phyloP scores from a whole-genome alignment of 805 yeast genomes.

The Blastobotrys attinorum region DNA sequence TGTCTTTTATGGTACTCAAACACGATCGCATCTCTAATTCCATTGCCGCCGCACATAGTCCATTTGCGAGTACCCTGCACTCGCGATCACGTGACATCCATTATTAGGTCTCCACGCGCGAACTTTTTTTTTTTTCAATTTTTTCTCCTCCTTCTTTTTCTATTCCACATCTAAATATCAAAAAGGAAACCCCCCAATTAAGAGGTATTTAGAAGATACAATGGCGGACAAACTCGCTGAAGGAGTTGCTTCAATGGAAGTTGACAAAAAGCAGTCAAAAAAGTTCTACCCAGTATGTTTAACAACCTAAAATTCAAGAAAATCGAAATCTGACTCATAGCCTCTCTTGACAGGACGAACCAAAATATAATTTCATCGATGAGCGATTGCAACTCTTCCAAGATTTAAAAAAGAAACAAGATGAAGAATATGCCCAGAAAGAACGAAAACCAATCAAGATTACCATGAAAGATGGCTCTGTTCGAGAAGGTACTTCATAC shows the following conservation, averaged over 20 bases:
- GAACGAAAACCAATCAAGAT: constrained; percentile 60
- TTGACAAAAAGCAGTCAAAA: constrained; percentile 5
- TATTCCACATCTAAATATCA: too few relatives aligned
- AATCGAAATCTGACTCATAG: too few relatives aligned
- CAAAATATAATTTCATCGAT: constrained; percentile 78
- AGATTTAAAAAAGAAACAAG: constrained; percentile 67
- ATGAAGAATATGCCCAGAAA: constrained; percentile 58
- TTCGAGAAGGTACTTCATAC: constrained; percentile 63
- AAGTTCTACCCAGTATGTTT: constrained; percentile 13
- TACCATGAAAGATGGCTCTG: constrained; percentile 78
- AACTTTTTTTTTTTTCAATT: too few relatives aligned
- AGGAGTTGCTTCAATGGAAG: constrained; percentile 7
- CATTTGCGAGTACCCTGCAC: too few relatives aligned
- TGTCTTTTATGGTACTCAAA: too few relatives aligned
- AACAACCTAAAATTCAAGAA: too few relatives aligned
- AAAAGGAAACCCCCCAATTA: not conserved
- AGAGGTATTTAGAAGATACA: not conserved
- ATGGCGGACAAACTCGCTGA: constrained; percentile 9
- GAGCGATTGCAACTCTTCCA: constrained; percentile 75
- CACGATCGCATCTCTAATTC: too few relatives aligned
- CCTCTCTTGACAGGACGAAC: constrained; percentile 34
- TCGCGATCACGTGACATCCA: not conserved
- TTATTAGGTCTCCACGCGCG: too few relatives aligned
- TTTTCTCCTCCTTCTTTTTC: too few relatives aligned
- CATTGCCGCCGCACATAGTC: too few relatives aligned